A percentile compares a stretch with the other conserved stretches of the same genome.
Evolutionary conservation across 805 yeast species (phyloP).

Genomic region (Candida stauntonica): DNA sequence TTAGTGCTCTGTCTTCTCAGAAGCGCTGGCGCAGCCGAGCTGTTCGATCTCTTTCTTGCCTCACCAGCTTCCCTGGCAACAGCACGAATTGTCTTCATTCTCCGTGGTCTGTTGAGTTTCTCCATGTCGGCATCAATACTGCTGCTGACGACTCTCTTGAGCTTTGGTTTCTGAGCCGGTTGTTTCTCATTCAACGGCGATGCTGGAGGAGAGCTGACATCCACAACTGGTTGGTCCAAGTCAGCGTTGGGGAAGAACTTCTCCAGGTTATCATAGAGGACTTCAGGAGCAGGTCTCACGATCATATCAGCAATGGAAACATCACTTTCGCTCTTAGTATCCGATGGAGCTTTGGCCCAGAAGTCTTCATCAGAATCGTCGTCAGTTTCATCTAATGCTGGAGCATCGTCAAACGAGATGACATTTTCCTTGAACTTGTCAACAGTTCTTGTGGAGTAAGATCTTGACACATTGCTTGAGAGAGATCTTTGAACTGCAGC

Average conservation of each 20-base stretch:
- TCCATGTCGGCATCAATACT: conserved; percentile 18
- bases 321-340: conserved; percentile 20
- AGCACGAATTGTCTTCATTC: conserved; percentile 88
- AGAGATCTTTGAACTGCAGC: conserved; percentile 13
- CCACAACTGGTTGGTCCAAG: conserved; percentile 86
- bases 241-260: conserved; percentile 89
- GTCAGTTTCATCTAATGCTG: conserved; percentile 39
- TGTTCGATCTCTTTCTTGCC: conserved; percentile 40
- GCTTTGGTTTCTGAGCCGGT: conserved; percentile 3
- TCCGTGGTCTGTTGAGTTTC: conserved; percentile 34
- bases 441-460: conserved; percentile 21
- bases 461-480: conserved; percentile 14
- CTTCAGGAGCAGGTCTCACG: conserved; percentile 93
- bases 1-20: conserved; percentile 81
- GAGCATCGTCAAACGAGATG: conserved; percentile 72
- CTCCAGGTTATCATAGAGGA: conserved; percentile 86
- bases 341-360: conserved; percentile 49
- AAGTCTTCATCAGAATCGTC: conserved; percentile 50
- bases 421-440: conserved; percentile 68
- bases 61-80: conserved; percentile 90
- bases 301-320: conserved; percentile 46
- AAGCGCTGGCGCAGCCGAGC: conserved; percentile 28
- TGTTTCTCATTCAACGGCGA: conserved; percentile 36
- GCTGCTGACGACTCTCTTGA: conserved; percentile 22
- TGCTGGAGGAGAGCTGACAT: conserved; percentile 57